Evolutionary conservation across 2,329 filamentous ascomycete genomes (phyloP).

Genomic region (Stachybotrys elegans): DNA sequence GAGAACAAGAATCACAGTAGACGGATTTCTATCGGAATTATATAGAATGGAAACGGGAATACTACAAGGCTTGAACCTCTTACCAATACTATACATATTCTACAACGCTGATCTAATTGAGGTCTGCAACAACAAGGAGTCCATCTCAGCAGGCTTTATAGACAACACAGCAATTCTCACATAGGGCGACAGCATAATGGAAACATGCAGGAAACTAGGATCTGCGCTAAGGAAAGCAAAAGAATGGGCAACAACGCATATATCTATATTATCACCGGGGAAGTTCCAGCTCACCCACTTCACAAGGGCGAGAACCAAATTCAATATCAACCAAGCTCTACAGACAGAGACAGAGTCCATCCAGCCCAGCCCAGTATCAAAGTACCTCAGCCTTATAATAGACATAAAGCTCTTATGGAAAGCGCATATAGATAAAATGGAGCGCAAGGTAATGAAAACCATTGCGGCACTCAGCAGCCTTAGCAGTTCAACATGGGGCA

Average conservation of each 20-base stretch:
- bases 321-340: too few relatives aligned
- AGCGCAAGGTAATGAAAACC: too few relatives aligned
- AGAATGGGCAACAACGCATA: not conserved
- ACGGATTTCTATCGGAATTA: conserved; percentile 5
- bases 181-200: not conserved
- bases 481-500: too few relatives aligned
- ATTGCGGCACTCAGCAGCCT: too few relatives aligned
- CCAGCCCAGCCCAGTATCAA: too few relatives aligned
- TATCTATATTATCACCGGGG: not conserved
- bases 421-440: too few relatives aligned
- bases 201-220: not conserved
- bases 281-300: conserved; percentile 1
- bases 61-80: conserved; percentile 4
- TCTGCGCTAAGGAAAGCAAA: not conserved
- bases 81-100: conserved; percentile 1
- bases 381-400: too few relatives aligned
- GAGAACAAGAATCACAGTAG: conserved; percentile 9
- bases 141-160: not conserved
- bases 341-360: too few relatives aligned
- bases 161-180: not conserved
- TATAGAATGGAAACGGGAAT: not conserved
- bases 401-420: too few relatives aligned
- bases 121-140: not conserved
- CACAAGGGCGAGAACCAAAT: not conserved
- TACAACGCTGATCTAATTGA: not conserved